Evolutionary conservation across 2,329 filamentous ascomycete species (phyloP), one percentile per base, ranked within the genome.

Genomic region (Nemania bipapillata): DNA sequence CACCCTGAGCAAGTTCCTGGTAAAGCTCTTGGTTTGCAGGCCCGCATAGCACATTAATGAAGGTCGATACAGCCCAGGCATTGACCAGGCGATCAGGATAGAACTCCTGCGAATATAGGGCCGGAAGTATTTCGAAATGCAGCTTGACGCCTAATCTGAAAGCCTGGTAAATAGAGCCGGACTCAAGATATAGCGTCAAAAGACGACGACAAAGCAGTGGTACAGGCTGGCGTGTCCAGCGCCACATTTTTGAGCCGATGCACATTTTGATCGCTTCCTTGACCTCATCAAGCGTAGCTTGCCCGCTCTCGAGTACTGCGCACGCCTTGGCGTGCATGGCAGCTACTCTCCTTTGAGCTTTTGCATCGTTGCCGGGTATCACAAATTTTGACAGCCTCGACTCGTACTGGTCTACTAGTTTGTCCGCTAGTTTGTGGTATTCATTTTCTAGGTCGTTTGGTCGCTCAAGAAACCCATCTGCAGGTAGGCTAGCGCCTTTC

Each of bases 381-480:
- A 66, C 42, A 37, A 69, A 72, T 15, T 63, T 67, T 9, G 60
- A 50, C 28, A 76, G 47, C 28, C 55, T 37, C 17, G 58, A 50
- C 22, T 67, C 68, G 50, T 76, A 65, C 1, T 40, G 60, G 30
- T 58, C 28, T 53, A 72, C 17, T 8, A 77, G 68, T 24, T 53
- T 47, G 50, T 77, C 75, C 28, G 74, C 75, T 2, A 67, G 30
- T 17, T 66, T 59, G 50, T 60, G 57, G 32, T 74, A 72, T 40
- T 72, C 66, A 8, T 24, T 50, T 24, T 57, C 53, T 17, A 76
- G 55, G n/a, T 76, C 72, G 22, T 73, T 68, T 6, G 71, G 68
- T 53, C 37, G 61, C 53, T 65, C 70, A 11, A 68, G 49, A 73
- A 83, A 84, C 15, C 75, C 75, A 67, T 86, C 83, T 77, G 84